Evolutionary conservation across 2,329 filamentous ascomycete species (phyloP).

Genomic region (Talaromyces sp.): DNA sequence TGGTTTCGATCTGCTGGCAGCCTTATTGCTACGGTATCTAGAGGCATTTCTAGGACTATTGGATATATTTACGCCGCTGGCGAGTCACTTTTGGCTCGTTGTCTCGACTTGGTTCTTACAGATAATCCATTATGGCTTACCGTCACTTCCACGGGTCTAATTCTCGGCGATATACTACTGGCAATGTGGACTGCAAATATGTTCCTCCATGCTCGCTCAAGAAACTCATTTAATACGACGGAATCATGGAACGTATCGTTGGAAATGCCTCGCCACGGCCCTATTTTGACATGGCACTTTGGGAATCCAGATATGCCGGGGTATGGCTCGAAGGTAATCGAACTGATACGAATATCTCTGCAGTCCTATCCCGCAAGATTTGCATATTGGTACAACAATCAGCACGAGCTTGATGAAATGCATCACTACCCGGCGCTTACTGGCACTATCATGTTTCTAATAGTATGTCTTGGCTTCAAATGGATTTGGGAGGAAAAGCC

Average conservation of each 20-base stretch:
- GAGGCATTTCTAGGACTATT: background rate
- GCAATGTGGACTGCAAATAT: constrained; percentile 12
- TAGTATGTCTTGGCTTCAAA: background rate
- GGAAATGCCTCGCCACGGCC: background rate
- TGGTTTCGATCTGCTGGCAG: background rate
- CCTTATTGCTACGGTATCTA: background rate
- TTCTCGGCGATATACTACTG: background rate
- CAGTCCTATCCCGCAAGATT: background rate
- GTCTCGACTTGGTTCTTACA: background rate
- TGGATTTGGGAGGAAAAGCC: constrained; percentile 11
- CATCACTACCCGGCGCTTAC: constrained; percentile 12
- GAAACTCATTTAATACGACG: background rate
- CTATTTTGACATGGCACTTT: background rate
- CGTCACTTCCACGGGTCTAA: background rate
- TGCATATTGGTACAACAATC: constrained; percentile 10
- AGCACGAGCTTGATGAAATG: constrained; percentile 10
- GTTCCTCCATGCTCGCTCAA: background rate
- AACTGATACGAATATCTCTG: background rate
- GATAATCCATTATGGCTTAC: background rate
- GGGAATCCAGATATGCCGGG: background rate
- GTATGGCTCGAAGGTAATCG: background rate
- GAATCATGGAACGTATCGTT: background rate
- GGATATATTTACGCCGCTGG: background rate
- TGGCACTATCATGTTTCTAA: background rate
- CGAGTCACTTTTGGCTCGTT: background rate